phyloP scores from a whole-genome alignment of 2,329 filamentous ascomycete genomes.

The Parafenestella ontariensis region DNA sequence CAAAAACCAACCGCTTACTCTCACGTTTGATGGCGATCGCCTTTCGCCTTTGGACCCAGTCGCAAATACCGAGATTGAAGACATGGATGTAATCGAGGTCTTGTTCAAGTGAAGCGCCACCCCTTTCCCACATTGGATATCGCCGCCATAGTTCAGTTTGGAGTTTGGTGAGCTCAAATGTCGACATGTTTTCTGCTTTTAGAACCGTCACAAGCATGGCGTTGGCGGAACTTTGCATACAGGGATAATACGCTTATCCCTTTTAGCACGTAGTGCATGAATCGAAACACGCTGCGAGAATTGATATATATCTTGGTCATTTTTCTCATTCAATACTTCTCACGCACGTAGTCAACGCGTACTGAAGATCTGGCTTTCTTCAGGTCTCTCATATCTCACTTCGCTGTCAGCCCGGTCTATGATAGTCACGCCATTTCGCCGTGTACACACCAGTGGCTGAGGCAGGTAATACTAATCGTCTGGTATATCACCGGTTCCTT shows the following conservation, averaged over 20 bases:
- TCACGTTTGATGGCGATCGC: constrained; percentile 49
- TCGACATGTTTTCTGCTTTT: neutral
- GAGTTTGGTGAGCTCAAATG: neutral
- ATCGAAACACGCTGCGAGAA: neutral
- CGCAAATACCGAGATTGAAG: constrained; percentile 44
- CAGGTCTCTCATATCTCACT: too few relatives aligned
- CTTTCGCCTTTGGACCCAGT: constrained; percentile 43
- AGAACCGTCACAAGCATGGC: constrained; percentile 4
- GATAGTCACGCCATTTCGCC: too few relatives aligned
- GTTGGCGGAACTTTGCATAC: constrained; percentile 2
- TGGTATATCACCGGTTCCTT: too few relatives aligned
- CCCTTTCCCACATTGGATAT: neutral
- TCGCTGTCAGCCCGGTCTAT: too few relatives aligned
- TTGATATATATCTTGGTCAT: neutral
- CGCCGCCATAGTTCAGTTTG: neutral
- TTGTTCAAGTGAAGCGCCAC: constrained; percentile 37
- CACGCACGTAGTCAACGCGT: too few relatives aligned
- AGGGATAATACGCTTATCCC: neutral
- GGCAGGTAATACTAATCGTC: too few relatives aligned
- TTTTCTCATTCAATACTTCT: neutral
- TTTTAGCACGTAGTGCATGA: neutral
- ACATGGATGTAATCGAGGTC: constrained; percentile 47
- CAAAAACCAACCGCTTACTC: constrained; percentile 36
- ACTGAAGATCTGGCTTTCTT: too few relatives aligned
- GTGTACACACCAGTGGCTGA: too few relatives aligned